Base-by-base conservation (phyloP, 345 rosid species). In the Salix purpurea region DNA sequence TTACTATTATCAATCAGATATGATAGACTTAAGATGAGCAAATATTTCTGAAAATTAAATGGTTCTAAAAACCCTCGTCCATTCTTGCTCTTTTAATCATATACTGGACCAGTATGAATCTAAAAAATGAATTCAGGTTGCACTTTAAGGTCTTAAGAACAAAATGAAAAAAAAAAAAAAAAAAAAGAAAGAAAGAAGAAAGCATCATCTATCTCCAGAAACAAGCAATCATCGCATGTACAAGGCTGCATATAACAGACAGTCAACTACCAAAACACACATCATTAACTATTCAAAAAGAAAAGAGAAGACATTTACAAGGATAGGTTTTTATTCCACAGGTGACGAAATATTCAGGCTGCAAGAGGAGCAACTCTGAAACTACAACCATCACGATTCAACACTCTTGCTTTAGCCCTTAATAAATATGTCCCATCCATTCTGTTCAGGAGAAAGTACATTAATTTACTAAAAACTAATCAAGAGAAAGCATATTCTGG, bases 221-320 rank as follows among this genome's bases (percentile, higher is more conserved):
- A 56, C 12, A 58, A 46, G 78, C 72, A 67, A 16, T 48, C 62
- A 70, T 18, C 26, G 23, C 65, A 75, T 36, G 26, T 56, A 69
- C 67, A 76, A 67, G 68, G 56, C 76, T 26, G 67, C 75, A 73
- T 16, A 68, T 36, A 18, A 15, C 62, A 54, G 21, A 37, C 75
- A 67, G 32, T 2, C 18, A 54, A 36, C 16, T n/a, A 24, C 34
- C 24, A 73, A 28, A 62, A 64, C 21, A 28, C 18, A 28, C 56
- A 13, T 36, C 39, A n/a, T 30, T 32, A 28, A 61, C 16, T 61
- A 50, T 50, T 50, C n/a, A 50, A 50, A 15, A 16, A 50, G 56
- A 50, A 15, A 50, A 16, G 21, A 50, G 7, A 50, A 16, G 37
- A 28, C 71, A 77, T 65, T 65, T 71, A 77, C 76, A 65, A 36